Evolutionary conservation across 2,329 filamentous ascomycete species (phyloP).

Genomic region (Aspergillus fijiensis): DNA sequence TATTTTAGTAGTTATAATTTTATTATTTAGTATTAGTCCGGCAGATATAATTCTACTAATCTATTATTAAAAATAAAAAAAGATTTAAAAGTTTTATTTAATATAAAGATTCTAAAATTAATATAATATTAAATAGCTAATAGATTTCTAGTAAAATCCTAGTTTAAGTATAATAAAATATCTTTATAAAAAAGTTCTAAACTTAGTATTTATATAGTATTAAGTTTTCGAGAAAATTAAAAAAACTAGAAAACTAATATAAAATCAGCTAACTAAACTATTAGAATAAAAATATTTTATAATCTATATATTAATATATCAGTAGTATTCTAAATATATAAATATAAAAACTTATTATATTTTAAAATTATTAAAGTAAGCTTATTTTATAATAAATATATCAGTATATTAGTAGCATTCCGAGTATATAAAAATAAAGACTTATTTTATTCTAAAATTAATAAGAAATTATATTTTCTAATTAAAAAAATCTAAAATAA

Average conservation of each 20-base stretch:
- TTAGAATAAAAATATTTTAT: background rate
- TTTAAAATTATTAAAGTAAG: too few species aligned
- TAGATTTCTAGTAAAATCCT: background rate
- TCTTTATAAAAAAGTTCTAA: background rate
- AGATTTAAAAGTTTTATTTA: background rate
- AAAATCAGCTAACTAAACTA: too few species aligned
- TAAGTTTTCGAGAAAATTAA: background rate
- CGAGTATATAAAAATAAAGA: too few species aligned
- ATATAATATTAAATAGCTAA: background rate
- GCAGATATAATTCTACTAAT: background rate
- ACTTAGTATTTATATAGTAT: background rate
- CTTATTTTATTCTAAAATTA: too few species aligned
- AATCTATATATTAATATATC: too few species aligned
- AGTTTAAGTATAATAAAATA: background rate
- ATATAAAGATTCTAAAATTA: background rate
- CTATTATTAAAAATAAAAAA: too few species aligned
- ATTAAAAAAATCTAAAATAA: too few species aligned
- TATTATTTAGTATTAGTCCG: background rate
- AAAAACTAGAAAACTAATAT: background rate
- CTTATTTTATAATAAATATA: too few species aligned
- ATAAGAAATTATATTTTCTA: too few species aligned
- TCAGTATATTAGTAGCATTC: too few species aligned
- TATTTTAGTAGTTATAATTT: background rate
- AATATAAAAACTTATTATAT: too few species aligned
- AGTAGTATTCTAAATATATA: too few species aligned